Base-by-base conservation (phyloP, 2,329 filamentous ascomycete genomes). In the Hypoxylon sp. region DNA sequence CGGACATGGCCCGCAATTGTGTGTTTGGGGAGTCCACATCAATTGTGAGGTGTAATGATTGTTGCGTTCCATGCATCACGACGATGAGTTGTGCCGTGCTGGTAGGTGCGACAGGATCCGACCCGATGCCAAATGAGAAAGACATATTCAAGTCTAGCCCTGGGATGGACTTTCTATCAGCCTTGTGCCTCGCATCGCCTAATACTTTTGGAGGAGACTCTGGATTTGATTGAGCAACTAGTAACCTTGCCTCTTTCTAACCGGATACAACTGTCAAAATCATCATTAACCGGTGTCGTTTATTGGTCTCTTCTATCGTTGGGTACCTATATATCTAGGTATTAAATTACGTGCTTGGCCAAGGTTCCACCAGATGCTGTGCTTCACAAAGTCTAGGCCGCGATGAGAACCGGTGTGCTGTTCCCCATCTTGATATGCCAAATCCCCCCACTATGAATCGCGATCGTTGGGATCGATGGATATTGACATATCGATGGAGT, bases 221-320 rank as follows among this genome's bases (percentile, higher is more conserved):
- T 26, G 19, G 20, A 17, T 20, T 34, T 4, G 34, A 25, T 2
- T 34, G 2, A n/a, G 26, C 26, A 21, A 34, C 29, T 43, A 30
- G 40, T 7, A 16, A 21, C 13, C 4, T 23, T 5, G 9, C 4
- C 27, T 9, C 16, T 26, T 23, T 25, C 29, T 13, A 34, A 34
- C 26, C 25, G 13, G 25, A 43, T 34, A 21, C 40, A 43, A 43
- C 29, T 43, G 29, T 43, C 29, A 26, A 15, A 26, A 32, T 25
- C 17, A 34, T 32, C 30, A 26, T 15, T 23, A 8, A 34, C 19
- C 20, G 40, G 13, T 34, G 8, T 4, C 21, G 26, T 34, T 34
- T n/a, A 43, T 43, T 43, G 40, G 40, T 8, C 15, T 3, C 12
- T 11, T 13, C 13, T 21, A 43, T 34, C n/a, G 34, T 43, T 43